Evolutionary conservation across 2,329 filamentous ascomycete genomes (phyloP).

Genomic region (Trichoderma citrinoviride): DNA sequence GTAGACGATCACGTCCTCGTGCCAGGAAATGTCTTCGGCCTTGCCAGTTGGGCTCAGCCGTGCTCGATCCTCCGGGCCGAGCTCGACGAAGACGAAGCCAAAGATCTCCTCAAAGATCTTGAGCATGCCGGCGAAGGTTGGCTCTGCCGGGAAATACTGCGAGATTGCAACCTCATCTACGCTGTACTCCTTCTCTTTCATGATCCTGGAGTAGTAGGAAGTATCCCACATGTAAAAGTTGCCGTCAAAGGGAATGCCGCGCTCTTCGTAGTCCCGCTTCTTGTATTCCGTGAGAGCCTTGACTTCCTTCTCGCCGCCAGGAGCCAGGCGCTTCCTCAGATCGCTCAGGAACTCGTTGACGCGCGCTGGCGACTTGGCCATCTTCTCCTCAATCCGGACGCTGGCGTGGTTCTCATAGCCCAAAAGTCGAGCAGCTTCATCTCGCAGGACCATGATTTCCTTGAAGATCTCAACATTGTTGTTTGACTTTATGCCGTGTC

Average conservation of each 20-base stretch:
- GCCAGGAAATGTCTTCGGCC: conserved; percentile 73
- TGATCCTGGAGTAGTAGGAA: conserved; percentile 74
- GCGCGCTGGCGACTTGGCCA: conserved; percentile 73
- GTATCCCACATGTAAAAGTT: conserved; percentile 83
- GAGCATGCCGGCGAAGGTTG: conserved; percentile 74
- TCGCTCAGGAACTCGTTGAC: conserved; percentile 73
- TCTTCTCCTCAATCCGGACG: conserved; percentile 77
- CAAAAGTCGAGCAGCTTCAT: conserved; percentile 73
- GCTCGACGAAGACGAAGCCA: conserved; percentile 73
- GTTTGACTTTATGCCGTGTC: conserved; percentile 48
- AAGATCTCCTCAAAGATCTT: conserved; percentile 82
- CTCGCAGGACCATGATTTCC: conserved; percentile 70
- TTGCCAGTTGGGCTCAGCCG: conserved; percentile 64
- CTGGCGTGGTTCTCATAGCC: conserved; percentile 76
- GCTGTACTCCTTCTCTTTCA: conserved; percentile 76
- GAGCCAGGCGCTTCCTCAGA: conserved; percentile 62
- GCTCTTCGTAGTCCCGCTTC: conserved; percentile 62
- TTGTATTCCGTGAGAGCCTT: conserved; percentile 70
- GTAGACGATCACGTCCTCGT: conserved; percentile 79
- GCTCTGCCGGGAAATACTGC: conserved; percentile 77
- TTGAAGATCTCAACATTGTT: conserved; percentile 71
- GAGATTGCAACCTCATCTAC: conserved; percentile 78
- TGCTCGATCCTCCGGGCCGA: conserved; percentile 63
- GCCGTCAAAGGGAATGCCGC: conserved; percentile 59
- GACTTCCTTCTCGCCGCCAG: conserved; percentile 69